Evolutionary conservation across 106 monocot genomes (phyloP).

Genomic region (Phalaenopsis equestris): DNA sequence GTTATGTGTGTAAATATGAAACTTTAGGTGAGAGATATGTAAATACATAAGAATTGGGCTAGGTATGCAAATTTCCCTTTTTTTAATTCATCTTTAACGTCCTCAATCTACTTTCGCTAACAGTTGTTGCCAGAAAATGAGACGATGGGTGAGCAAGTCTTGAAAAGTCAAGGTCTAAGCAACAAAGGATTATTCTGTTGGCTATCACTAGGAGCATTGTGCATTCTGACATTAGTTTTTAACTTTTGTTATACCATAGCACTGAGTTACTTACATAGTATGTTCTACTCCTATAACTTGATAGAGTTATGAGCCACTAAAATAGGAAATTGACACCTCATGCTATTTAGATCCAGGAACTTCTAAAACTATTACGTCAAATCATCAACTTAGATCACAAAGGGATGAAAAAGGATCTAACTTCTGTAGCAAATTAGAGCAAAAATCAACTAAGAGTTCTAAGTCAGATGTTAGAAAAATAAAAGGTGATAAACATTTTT

Average conservation of each 20-base stretch:
- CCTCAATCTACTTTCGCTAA: neutral
- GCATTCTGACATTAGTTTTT: conserved; percentile 10
- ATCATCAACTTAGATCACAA: neutral
- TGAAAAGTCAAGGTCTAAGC: conserved; percentile 3
- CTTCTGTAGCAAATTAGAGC: neutral
- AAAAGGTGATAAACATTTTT: no score
- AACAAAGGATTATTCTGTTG: conserved; percentile 8
- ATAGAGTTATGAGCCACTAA: neutral
- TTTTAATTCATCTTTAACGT: neutral
- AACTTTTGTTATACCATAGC: conserved; percentile 14
- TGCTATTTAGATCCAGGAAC: conserved; percentile 7
- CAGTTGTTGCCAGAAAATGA: conserved; percentile 9
- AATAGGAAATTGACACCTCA: neutral
- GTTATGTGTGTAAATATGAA: no score
- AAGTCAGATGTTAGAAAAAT: no score
- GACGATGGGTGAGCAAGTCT: conserved; percentile 12
- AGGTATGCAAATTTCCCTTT: no score
- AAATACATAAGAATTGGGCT: no score
- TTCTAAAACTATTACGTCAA: conserved; percentile 6
- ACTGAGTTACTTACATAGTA: conserved; percentile 13
- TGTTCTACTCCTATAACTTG: neutral
- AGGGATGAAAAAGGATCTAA: neutral
- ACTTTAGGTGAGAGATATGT: no score
- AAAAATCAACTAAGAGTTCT: neutral
- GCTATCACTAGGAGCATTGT: conserved; percentile 18